Conservation (phyloP, 768 basidiomycete genomes). For the Coprinopsis cinerea region DNA sequence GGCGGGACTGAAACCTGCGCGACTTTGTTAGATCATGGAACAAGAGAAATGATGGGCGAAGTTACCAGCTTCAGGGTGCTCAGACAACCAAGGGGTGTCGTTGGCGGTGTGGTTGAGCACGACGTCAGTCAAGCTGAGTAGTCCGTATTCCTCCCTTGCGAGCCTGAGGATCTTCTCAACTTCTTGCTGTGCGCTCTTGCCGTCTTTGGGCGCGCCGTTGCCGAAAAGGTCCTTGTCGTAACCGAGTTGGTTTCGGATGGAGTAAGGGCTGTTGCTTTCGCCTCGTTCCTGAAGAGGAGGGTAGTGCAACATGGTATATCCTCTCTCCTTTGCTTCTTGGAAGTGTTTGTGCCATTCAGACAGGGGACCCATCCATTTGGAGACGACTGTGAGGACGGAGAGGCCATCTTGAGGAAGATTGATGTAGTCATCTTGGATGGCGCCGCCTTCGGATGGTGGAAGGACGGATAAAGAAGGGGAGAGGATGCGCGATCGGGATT, state of each 20-base stretch:
- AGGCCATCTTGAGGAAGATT: slow-evolving; percentile 85
- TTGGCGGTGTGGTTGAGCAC: slow-evolving; percentile 97
- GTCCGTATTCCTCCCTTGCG: slow-evolving; percentile 80
- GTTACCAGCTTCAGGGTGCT: slow-evolving; percentile 94
- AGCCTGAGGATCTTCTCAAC: slow-evolving; percentile 60
- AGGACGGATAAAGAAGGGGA: slow-evolving; percentile 43
- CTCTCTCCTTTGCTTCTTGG: slow-evolving; percentile 76
- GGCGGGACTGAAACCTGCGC: slow-evolving; percentile 76
- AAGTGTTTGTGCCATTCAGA: slow-evolving; percentile 75
- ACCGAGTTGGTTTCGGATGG: slow-evolving; percentile 78
- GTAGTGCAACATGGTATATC: slow-evolving; percentile 98
- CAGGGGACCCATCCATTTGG: slow-evolving; percentile 96
- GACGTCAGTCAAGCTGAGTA: slow-evolving; percentile 89
- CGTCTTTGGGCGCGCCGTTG: slow-evolving; percentile 19
- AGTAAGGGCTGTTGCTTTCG: slow-evolving; percentile 87
- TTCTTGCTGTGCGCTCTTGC: slow-evolving; percentile 47
- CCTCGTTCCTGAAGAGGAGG: slow-evolving; percentile 93
- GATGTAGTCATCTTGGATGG: slow-evolving; percentile 44
- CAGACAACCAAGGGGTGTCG: slow-evolving; percentile 84
- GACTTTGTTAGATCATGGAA: neutral
- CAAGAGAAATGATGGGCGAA: slow-evolving; percentile 4
- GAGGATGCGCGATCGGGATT: slow-evolving; percentile 71
- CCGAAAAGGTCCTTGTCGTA: slow-evolving; percentile 78
- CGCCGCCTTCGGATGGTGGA: slow-evolving; percentile 46
- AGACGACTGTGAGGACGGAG: slow-evolving; percentile 83